These are phyloP conservation scores for Nicotiana obtusifolia DNA, from an alignment of 257 asterid species.

Conservation along the genomic window DNA sequence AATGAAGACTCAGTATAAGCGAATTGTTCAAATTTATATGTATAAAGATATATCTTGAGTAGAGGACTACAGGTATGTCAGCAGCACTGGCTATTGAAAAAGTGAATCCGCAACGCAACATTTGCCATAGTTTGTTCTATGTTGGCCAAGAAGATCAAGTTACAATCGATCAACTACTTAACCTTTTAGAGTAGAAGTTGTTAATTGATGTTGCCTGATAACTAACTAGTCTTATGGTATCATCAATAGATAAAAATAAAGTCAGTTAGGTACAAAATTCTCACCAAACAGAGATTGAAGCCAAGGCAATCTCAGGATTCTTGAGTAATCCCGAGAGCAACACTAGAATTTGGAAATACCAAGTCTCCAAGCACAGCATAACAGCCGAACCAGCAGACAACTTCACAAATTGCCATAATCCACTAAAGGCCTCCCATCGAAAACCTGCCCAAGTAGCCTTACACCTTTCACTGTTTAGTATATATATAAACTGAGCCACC, in stretches of 20 bases:
- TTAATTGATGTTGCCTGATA: background rate
- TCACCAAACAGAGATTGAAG: constrained; percentile 31
- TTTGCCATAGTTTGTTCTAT: background rate
- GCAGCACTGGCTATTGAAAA: too few relatives aligned
- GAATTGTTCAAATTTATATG: too few relatives aligned
- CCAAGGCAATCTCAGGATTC: constrained; percentile 35
- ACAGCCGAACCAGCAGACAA: constrained; percentile 30
- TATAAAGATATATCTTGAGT: too few relatives aligned
- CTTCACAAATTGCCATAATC: constrained; percentile 26
- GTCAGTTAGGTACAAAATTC: too few relatives aligned
- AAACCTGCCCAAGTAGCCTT: constrained; percentile 24
- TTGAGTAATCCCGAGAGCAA: constrained; percentile 33
- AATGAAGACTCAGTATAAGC: too few relatives aligned
- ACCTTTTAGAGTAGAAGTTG: background rate
- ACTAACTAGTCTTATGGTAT: background rate
- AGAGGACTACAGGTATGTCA: too few relatives aligned
- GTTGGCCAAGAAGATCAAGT: background rate
- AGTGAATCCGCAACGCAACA: too few relatives aligned
- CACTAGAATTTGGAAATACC: constrained; percentile 34
- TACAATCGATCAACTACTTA: background rate
- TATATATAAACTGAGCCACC: constrained; percentile 27
- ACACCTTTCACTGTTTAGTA: constrained; percentile 18
- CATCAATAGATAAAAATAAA: background rate
- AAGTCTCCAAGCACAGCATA: constrained; percentile 37
- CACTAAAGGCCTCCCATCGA: constrained; percentile 18